Percentiles rank a stretch among this genome's conserved stretches.
Conservation (phyloP, 441 rosid genomes). For the Populus hybrid region DNA sequence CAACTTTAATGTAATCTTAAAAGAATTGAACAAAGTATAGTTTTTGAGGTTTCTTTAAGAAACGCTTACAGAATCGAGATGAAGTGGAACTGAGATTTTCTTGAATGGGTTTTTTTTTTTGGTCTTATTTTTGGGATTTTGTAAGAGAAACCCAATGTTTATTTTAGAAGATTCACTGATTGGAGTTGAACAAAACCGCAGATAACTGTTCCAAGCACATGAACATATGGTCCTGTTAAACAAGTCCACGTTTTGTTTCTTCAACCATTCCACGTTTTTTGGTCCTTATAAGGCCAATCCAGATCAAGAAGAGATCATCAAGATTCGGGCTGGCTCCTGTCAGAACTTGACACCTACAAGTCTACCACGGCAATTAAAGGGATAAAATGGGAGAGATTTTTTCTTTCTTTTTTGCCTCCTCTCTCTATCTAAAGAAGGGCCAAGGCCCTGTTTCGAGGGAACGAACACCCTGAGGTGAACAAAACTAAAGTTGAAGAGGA, state of each 20-base stretch:
- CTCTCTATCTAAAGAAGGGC: no score
- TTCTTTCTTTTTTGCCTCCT: no score
- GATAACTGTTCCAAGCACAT: background rate
- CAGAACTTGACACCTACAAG: slow-evolving; percentile 30
- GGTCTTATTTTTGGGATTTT: background rate
- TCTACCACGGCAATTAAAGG: slow-evolving; percentile 54
- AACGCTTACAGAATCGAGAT: background rate
- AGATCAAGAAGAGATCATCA: background rate
- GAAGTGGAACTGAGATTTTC: background rate
- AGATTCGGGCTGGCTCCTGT: no score
- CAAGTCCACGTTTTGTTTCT: background rate
- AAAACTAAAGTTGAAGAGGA: no score
- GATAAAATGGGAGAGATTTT: slow-evolving; percentile 52
- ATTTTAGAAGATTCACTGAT: background rate
- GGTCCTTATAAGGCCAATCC: background rate
- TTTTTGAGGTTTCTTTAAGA: background rate
- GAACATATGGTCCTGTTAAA: background rate
- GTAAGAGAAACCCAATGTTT: background rate
- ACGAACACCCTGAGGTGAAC: no score
- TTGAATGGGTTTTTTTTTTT: background rate
- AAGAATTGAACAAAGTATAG: background rate
- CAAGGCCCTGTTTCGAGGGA: no score
- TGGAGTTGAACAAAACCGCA: background rate
- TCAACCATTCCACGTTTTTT: background rate
- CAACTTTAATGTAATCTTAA: background rate